These are phyloP conservation scores for Candida gigantensis DNA, from an alignment of 1,139 yeast genomes.

Conservation along the genomic window DNA sequence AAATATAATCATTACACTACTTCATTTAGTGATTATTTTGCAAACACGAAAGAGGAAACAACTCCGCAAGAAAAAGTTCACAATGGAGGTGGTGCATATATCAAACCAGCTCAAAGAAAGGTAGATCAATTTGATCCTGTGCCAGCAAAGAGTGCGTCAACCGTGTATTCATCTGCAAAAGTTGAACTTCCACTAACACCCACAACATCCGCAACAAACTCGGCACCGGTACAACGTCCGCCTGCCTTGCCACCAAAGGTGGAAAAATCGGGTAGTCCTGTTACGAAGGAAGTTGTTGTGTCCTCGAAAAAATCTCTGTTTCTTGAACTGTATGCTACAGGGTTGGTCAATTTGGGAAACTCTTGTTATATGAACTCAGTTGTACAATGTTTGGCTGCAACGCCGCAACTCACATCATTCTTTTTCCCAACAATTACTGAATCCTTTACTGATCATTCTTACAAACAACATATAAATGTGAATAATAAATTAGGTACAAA, in stretches of 20 bases:
- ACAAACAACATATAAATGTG: conserved; percentile 70
- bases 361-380: conserved; percentile 94
- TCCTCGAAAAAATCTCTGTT: conserved; percentile 17
- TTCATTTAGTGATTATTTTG: conserved; percentile 42
- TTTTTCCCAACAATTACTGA: conserved; percentile 35
- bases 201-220: conserved; percentile 1
- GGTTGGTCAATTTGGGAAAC: conserved; percentile 81
- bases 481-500: conserved; percentile 79
- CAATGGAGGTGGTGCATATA: conserved; percentile 6
- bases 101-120: conserved; percentile 8
- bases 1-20: conserved; percentile 25
- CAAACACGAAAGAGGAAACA: conserved; percentile 28
- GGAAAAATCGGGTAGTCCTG: conserved; percentile 15
- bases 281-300: conserved; percentile 11
- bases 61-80: background rate
- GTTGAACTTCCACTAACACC: conserved; percentile 2
- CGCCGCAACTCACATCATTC: conserved; percentile 43
- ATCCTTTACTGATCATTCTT: conserved; percentile 38
- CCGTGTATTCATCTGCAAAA: conserved; percentile 1
- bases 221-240: conserved; percentile 3
- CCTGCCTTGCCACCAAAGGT: conserved; percentile 6
- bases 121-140: conserved; percentile 7
- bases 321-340: conserved; percentile 46
- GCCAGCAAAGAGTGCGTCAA: background rate
- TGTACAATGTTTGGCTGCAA: conserved; percentile 71